These are phyloP conservation scores for Metschnikowia aberdeeniae DNA, from an alignment of 805 yeast species.

Conservation along the genomic window DNA sequence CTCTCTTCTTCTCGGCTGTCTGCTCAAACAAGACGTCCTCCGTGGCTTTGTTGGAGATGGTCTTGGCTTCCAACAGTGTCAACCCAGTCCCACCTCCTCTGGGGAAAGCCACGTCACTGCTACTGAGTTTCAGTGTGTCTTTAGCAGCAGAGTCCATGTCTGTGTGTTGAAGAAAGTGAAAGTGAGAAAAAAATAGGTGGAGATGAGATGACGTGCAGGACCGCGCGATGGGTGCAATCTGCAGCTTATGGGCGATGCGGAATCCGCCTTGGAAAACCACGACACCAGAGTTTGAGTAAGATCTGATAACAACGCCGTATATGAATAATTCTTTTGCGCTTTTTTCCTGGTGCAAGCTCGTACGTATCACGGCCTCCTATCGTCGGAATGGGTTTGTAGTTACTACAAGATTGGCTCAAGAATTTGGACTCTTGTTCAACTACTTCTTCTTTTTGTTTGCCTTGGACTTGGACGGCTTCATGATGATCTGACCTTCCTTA, in stretches of 20 bases:
- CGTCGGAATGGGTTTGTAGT: no score
- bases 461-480: conserved; percentile 23
- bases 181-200: not conserved
- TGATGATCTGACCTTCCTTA: conserved; percentile 62
- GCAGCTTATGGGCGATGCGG: not conserved
- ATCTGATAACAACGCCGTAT: no score
- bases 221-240: conserved; percentile 3
- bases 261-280: no score
- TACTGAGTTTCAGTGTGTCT: conserved; percentile 30
- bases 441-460: conserved; percentile 9
- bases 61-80: conserved; percentile 86
- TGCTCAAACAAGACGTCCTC: conserved; percentile 77
- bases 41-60: conserved; percentile 88
- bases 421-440: not conserved
- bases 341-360: no score
- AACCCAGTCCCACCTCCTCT: conserved; percentile 92
- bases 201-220: conserved; percentile 6
- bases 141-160: conserved; percentile 17
- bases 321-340: no score
- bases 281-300: no score
- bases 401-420: no score
- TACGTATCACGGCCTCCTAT: no score
- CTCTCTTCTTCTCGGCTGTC: conserved; percentile 31
- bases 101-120: conserved; percentile 69
- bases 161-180: not conserved